Base-by-base conservation (phyloP, 2,329 filamentous ascomycete species). In the Claviceps pusilla region DNA sequence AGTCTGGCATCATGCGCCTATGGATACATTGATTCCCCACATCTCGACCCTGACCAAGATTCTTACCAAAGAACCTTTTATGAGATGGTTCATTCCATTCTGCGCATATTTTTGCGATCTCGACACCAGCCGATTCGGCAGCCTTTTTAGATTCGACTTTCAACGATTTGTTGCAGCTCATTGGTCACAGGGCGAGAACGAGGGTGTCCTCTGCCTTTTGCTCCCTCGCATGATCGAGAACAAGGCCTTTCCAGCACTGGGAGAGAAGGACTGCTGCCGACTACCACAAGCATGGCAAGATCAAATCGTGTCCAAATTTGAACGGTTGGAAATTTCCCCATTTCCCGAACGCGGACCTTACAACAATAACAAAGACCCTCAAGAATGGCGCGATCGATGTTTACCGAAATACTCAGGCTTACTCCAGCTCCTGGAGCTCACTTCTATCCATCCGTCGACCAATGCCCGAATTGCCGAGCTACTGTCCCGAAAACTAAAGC, bases 21-120 rank as follows among this genome's bases (percentile, higher is more conserved):
- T 95, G 65, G 87, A 95, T 61, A 78, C 84, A 7, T 71, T 94
- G 41, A 82, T 95, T 46, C 80, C 87, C 1, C 77, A 80, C 42
- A 77, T 90, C 55, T 77, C 79, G 16, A 69, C 79, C 3, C 75
- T 95, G 48, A 78, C 80, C 64, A 80, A 84, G 39, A 71, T 73
- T 3, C 71, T 95, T 50, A 82, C 79, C 3, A 77, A 78, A 52
- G 80, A 85, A 48, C 76, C 77, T 1, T 76, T 90, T 62, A 79
- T 84, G 62, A 70, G 70, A 52, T 84, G 83, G 73, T 97, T 95
- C 66, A 77, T 97, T 47, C 78, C 83, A 0, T 95, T 97, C 67
- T 96, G 89, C 68, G 84, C 84, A 14, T 83, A 87, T 52, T 83
- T 93, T 60, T 84, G 87, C 0, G 79, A 88, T 53, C 73, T 94